Percentiles rank a stretch among this genome's conserved stretches.
Evolutionary conservation across 306 rosid genomes (phyloP).

Genomic region (Vigna angularis): DNA sequence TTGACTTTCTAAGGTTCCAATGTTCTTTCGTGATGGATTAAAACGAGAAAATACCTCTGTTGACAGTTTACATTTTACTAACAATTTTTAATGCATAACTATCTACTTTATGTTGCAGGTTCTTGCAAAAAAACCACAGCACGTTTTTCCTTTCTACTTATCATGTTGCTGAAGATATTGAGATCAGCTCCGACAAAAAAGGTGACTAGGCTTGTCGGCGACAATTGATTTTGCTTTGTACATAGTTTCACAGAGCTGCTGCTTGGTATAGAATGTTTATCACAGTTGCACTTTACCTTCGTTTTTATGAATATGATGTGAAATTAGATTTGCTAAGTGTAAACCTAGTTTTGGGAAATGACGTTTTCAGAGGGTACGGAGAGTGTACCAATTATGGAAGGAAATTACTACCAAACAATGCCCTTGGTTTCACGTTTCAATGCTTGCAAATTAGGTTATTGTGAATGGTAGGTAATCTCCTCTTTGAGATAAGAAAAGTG

Average conservation of each 20-base stretch:
- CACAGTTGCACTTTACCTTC: conserved; percentile 1
- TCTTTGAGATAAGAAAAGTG: no score
- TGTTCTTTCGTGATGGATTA: conserved; percentile 9
- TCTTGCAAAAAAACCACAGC: conserved; percentile 66
- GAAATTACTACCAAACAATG: not conserved
- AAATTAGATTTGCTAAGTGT: not conserved
- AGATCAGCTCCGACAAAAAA: conserved; percentile 60
- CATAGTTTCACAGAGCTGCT: conserved; percentile 37
- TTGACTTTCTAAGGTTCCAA: conserved; percentile 81
- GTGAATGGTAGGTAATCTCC: no score
- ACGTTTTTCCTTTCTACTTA: conserved; percentile 72
- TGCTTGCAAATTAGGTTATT: no score
- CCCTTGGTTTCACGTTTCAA: not conserved
- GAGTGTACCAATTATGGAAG: not conserved
- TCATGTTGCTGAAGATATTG: conserved; percentile 62
- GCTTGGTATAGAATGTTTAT: conserved; percentile 37
- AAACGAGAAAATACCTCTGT: not conserved
- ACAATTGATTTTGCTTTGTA: conserved; percentile 39
- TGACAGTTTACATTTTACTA: conserved; percentile 18
- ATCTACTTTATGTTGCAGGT: conserved; percentile 61
- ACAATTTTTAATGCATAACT: conserved; percentile 7
- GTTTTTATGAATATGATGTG: conserved; percentile 12
- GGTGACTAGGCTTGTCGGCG: conserved; percentile 45
- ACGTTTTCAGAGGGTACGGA: not conserved
- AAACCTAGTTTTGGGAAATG: not conserved